Conservation (phyloP, 192 early-diverging fungal genomes). For the Mycoemilia scoparia region DNA sequence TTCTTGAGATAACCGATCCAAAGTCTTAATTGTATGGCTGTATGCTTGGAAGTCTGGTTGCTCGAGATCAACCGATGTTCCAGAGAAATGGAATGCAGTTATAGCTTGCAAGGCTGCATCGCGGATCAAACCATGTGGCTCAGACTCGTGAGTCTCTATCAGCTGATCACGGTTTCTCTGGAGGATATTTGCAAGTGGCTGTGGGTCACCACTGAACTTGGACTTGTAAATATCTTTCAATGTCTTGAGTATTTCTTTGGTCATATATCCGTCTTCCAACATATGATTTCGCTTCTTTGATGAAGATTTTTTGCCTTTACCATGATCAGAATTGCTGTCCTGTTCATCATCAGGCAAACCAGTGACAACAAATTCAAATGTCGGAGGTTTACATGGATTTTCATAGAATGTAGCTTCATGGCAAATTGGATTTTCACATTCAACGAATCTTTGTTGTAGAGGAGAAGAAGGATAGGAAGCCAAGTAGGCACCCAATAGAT, state of each 20-base stretch:
- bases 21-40: no score
- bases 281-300: no score
- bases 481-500: slow-evolving; percentile 55
- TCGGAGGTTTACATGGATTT: no score
- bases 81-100: slow-evolving; percentile 21
- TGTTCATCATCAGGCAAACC: no score
- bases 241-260: slow-evolving; percentile 33
- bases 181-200: slow-evolving; percentile 9
- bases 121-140: slow-evolving; percentile 11
- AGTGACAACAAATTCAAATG: no score
- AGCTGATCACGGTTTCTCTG: slow-evolving; percentile 8
- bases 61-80: slow-evolving; percentile 10
- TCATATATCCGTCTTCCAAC: slow-evolving; percentile 43
- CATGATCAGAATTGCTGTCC: not conserved
- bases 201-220: slow-evolving; percentile 14
- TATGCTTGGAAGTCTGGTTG: not conserved
- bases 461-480: slow-evolving; percentile 50
- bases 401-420: no score
- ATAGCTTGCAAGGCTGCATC: slow-evolving; percentile 9
- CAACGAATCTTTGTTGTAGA: slow-evolving; percentile 59
- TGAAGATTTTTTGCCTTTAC: no score
- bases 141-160: slow-evolving; percentile 12
- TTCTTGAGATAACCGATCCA: slow-evolving; percentile 7
- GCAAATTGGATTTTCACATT: slow-evolving; percentile 19
- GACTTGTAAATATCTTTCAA: slow-evolving; percentile 29